These are phyloP conservation scores for Coemansia sp. DNA, from an alignment of 192 early-diverging fungal genomes.

Conservation along the genomic window DNA sequence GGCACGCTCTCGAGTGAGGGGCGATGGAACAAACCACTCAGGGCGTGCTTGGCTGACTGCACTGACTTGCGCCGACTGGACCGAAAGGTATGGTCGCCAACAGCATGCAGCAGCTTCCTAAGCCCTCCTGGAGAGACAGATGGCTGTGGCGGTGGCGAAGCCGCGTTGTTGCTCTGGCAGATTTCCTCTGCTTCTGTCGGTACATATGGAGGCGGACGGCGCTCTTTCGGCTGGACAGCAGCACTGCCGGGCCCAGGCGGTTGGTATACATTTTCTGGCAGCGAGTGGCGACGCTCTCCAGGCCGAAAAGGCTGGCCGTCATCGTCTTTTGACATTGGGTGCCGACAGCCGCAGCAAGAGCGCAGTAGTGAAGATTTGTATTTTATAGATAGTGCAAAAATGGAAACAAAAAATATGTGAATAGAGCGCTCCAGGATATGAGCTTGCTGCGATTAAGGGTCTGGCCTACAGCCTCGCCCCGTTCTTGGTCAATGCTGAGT, in stretches of 20 bases:
- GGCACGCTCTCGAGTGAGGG: background rate
- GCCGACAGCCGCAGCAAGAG: background rate
- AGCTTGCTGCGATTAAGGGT: no score
- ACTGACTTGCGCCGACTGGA: background rate
- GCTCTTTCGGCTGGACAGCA: background rate
- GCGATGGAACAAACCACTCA: slow-evolving; percentile 17
- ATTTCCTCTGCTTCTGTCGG: background rate
- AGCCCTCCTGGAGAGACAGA: background rate
- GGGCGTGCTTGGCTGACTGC: background rate
- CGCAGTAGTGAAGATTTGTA: background rate
- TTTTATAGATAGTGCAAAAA: background rate
- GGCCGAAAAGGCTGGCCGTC: background rate
- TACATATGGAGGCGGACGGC: background rate
- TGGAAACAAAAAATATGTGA: no score
- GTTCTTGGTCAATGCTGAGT: no score
- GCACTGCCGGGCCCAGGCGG: background rate
- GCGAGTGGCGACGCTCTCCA: background rate
- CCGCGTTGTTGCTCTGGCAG: background rate
- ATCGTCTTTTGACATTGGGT: background rate
- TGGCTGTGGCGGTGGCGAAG: background rate
- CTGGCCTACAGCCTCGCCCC: no score
- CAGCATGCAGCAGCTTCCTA: slow-evolving; percentile 9
- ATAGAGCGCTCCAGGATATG: no score
- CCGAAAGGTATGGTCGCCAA: slow-evolving; percentile 13
- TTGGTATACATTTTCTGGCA: background rate